These are phyloP conservation scores for Boletus rubroflammeus DNA, from an alignment of 768 basidiomycete species.

Conservation along the genomic window DNA sequence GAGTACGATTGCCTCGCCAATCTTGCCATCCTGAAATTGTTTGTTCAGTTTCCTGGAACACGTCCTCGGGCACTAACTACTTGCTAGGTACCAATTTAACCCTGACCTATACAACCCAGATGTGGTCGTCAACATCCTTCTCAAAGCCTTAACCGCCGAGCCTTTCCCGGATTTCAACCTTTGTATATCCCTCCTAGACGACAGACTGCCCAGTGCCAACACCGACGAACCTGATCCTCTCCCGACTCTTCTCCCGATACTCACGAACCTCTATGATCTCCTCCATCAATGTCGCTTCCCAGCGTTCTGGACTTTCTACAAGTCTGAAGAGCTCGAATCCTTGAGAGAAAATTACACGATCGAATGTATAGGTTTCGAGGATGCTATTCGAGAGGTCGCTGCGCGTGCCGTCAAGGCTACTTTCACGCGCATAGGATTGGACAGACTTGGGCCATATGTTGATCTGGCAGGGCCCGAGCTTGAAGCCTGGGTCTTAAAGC, in stretches of 20 bases:
- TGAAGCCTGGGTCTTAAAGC: slow-evolving; percentile 53
- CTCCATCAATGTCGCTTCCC: slow-evolving; percentile 85
- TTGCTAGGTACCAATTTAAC: slow-evolving; percentile 89
- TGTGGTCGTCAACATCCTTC: slow-evolving; percentile 90
- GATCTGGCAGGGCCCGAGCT: slow-evolving; percentile 63
- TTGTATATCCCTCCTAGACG: slow-evolving; percentile 88
- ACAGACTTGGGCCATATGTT: slow-evolving; percentile 68
- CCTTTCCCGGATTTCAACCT: slow-evolving; percentile 94
- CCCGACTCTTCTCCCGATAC: slow-evolving; percentile 61
- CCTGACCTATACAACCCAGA: slow-evolving; percentile 89
- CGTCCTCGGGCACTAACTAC: neutral
- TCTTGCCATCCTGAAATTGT: slow-evolving; percentile 92
- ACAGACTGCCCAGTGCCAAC: slow-evolving; percentile 50
- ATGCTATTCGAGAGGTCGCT: slow-evolving; percentile 74
- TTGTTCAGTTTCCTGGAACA: slow-evolving; percentile 16
- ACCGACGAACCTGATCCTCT: slow-evolving; percentile 83
- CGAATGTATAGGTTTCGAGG: slow-evolving; percentile 79
- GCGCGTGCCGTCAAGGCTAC: slow-evolving; percentile 74
- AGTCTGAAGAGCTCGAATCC: slow-evolving; percentile 63
- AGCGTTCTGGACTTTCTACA: slow-evolving; percentile 77
- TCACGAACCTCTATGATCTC: slow-evolving; percentile 64
- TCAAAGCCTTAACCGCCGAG: slow-evolving; percentile 82
- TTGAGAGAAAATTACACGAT: slow-evolving; percentile 84
- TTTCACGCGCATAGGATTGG: slow-evolving; percentile 68
- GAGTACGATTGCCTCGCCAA: slow-evolving; percentile 96